These are phyloP conservation scores for Bidens hawaiensis DNA, from an alignment of 140 eudicot species.

Conservation along the genomic window DNA sequence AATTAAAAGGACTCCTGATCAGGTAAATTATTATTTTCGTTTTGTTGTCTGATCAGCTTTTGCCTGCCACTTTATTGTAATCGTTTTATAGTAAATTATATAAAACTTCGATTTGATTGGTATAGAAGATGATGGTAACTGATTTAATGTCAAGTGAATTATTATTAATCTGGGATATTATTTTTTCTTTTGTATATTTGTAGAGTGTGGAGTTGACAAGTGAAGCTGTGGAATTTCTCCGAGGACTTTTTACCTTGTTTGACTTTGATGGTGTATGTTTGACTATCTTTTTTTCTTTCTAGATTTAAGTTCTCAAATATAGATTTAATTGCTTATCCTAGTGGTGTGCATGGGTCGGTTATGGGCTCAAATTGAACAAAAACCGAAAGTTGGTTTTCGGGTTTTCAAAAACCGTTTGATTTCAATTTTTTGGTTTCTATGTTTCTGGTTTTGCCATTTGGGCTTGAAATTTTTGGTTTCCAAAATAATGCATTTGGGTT, in stretches of 20 bases:
- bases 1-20: constrained; percentile 66
- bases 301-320: not conserved
- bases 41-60: not conserved
- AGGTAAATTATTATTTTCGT: constrained; percentile 32
- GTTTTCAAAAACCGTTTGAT: too few species aligned
- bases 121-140: not conserved
- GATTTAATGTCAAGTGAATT: not conserved
- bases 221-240: constrained; percentile 82
- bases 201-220: constrained; percentile 90
- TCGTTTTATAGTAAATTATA: too few species aligned
- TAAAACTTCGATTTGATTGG: too few species aligned
- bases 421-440: too few species aligned
- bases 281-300: constrained; percentile 10
- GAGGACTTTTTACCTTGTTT: constrained; percentile 48
- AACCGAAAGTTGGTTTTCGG: too few species aligned
- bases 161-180: not conserved
- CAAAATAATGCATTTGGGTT: too few species aligned
- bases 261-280: constrained; percentile 81
- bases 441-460: too few species aligned
- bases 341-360: too few species aligned
- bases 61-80: too few species aligned
- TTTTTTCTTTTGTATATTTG: constrained; percentile 8
- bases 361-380: too few species aligned
- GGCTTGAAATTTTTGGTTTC: too few species aligned
- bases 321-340: not conserved